These are phyloP conservation scores for Aspergillus ellipticus DNA, from an alignment of 495 filamentous ascomycete genomes.

Conservation along the genomic window DNA sequence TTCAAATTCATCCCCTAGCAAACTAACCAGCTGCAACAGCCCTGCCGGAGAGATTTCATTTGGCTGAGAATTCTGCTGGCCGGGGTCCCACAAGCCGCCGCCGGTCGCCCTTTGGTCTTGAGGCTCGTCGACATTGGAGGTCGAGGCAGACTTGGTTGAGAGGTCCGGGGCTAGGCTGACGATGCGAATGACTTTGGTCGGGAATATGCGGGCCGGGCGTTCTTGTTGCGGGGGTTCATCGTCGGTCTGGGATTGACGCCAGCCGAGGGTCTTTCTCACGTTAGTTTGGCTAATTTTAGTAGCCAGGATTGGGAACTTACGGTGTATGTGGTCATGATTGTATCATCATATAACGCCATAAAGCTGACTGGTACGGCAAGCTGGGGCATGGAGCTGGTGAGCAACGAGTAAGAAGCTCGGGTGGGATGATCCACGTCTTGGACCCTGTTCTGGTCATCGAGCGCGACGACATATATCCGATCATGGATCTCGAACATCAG, in stretches of 20 bases:
- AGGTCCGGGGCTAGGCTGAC: constrained; percentile 31
- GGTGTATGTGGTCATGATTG: constrained; percentile 39
- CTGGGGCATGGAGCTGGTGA: constrained; percentile 33
- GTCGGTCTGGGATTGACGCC: constrained; percentile 23
- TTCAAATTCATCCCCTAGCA: constrained; percentile 26
- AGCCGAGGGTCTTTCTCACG: constrained; percentile 30
- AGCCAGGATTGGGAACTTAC: constrained; percentile 17
- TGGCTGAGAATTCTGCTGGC: constrained; percentile 3
- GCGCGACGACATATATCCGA: constrained; percentile 32
- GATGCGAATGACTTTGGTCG: constrained; percentile 35
- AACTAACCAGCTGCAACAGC: constrained; percentile 27
- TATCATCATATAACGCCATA: constrained; percentile 38
- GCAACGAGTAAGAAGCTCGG: constrained; percentile 34
- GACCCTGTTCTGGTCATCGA: constrained; percentile 31
- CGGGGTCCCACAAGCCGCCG: constrained; percentile 10
- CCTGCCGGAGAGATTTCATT: constrained; percentile 23
- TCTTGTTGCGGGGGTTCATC: constrained; percentile 9
- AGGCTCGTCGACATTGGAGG: neutral
- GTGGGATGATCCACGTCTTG: constrained; percentile 22
- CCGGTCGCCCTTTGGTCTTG: neutral
- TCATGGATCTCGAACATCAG: constrained; percentile 44
- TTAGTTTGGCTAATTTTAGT: constrained; percentile 9
- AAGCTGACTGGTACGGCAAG: constrained; percentile 38
- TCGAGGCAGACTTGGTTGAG: constrained; percentile 2
- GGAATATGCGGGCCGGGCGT: constrained; percentile 32